Base-by-base conservation (phyloP, 148 eudicot genomes). In the Beta vulgaris region DNA sequence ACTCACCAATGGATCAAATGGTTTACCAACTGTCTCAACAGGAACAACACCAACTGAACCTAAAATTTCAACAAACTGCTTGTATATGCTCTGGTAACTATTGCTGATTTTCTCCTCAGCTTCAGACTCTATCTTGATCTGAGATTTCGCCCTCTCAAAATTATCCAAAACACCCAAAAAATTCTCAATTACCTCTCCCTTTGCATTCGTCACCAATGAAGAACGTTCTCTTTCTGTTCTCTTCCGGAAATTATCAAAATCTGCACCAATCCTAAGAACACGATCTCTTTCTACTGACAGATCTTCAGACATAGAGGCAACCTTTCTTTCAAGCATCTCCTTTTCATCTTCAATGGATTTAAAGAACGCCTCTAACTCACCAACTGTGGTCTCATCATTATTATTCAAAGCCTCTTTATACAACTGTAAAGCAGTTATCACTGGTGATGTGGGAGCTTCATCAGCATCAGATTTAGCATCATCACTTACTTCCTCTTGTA, bases 1-100 rank as follows among this genome's bases (percentile, higher is more conserved):
- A 78, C 91, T 87, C 78, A 91, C 98, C 96, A 88, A 58, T 49
- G 96, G 97, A 84, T 93, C 98, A 72, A 91, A 93, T 35, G 91
- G 85, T 35, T 82, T 87, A 74, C 93, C 97, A 46, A 82, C 80
- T n/a, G 93, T 82, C 82, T 89, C 92, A 62, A 91, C 98, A 39
- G 97, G 93, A 63, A 85, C 86, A 75, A 91, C 98, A 74, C 92
- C 90, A 77, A 93, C 84, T 19, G 93, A 85, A 32, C 76, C 77
- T 26, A 93, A 80, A 73, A 89, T 87, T 88, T 93, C 98, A 81
- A 77, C 84, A 84, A 93, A 93, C 79, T 91, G 96, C 86, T 93
- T 93, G 80, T 86, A 86, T 80, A 93, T 91, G 83, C 94, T 91
- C 85, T 93, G 98, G 65, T 93, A 93, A 79, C 92, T 93, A 64